Evolutionary conservation across 2,329 filamentous ascomycete genomes (phyloP), one percentile per base, ranked within the genome.

Genomic region (Neonectria magnoliae): DNA sequence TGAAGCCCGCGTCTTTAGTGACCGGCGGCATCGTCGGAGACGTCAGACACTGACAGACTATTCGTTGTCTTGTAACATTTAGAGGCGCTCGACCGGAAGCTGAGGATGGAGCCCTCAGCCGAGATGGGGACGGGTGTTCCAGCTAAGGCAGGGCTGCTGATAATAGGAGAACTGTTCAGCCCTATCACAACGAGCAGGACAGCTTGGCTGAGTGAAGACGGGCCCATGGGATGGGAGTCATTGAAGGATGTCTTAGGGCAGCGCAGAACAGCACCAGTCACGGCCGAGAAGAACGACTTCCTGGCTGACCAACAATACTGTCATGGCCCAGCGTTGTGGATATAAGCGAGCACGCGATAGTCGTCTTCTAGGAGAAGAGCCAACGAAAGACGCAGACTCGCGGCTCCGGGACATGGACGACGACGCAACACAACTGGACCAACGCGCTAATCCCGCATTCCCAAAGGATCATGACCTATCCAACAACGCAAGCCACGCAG

Each of bases 391-490:
- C 31, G 65, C 16, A 68, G 27, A 56, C 18, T 13, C 60, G 71
- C 72, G 66, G 69, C 66, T 73, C 62, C 53, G 47, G 29, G 31
- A 53, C 36, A 27, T 56, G 45, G 64, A 54, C 47, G n/a, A 57
- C 14, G 13, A 38, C 50, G 51, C 44, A 53, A 57, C 16, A 29
- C 36, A 52, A 60, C 54, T 60, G 62, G 51, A 56, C 63, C 64
- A 68, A 63, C 66, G 73, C 75, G 75, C 73, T 71, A 77, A 76
- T 77, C 73, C 73, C 70, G 68, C 74, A 73, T 65, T 71, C 65
- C 69, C 48, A 62, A 66, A 42, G 65, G 59, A 60, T 41, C 41
- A 55, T 60, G 44, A 56, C 27, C 31, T 44, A 51, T 58, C 66
- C 56, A 60, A 60, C 62, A 65, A 63, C 71, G 72, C 72, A 69